Base-by-base conservation (phyloP, 2,329 filamentous ascomycete species). In the Didymosphaeria variabile region DNA sequence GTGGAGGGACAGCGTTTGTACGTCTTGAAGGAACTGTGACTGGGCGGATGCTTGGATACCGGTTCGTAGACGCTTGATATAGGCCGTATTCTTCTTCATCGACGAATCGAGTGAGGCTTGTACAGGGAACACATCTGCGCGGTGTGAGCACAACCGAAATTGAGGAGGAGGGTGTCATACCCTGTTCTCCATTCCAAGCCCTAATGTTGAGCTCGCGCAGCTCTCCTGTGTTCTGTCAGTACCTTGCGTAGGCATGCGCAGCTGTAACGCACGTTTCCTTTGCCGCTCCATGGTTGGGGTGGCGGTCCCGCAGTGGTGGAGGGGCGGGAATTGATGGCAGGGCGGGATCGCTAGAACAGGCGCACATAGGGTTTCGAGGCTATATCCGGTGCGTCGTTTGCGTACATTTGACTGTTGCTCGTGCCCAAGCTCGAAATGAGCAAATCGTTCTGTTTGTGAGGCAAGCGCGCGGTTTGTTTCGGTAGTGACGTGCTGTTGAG, bases 21-120 rank as follows among this genome's bases (percentile, higher is more conserved):
- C 94, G 76, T 98, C 94, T 77, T 94, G 89, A 51, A 97, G 82
- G 80, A 98, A 97, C 61, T 93, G 95, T 67, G 87, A 84, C 57
- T 94, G 88, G 58, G 91, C 92, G 59, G 93, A 85, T 52, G 92
- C 82, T 65, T 91, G 94, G 65, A 98, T 90, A 62, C 93, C 92
- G 60, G 94, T 97, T 70, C 94, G 92, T 58, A 98, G 85, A 73
- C 94, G 92, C 81, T 97, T 97, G 76, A 98, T 98, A 79, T 98
- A 97, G 67, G 94, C 93, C 4, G 94, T 98, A 73, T 98, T 98
- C 84, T 97, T 98, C 83, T 97, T 97, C 79, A 98, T 85, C 55
- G 94, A 95, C 55, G 94, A 97, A 79, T 98, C 94, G 74, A 98
- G 90, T 32, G 91, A 91, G 74, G 87, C 86, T 78, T 88, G 89